Evolutionary conservation across 208 protist genomes (phyloP).

Genomic region (Vickermania spadyakhi): DNA sequence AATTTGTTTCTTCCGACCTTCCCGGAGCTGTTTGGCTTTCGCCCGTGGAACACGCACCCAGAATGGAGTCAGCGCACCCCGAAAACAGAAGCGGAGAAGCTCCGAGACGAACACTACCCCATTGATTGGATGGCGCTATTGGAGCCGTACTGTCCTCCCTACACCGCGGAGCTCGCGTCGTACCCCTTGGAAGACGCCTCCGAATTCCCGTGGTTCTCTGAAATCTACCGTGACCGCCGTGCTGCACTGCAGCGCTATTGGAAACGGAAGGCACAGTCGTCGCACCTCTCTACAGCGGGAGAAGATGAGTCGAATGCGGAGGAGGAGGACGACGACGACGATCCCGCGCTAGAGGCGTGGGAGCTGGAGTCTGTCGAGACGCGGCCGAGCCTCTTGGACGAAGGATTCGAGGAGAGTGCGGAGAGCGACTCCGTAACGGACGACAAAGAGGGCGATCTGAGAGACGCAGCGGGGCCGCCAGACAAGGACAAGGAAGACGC

Average conservation of each 20-base stretch:
- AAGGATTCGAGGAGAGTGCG: too few relatives aligned
- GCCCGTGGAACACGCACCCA: constrained; percentile 25
- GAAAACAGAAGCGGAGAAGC: constrained; percentile 3
- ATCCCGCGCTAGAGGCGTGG: neutral
- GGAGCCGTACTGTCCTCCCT: constrained; percentile 78
- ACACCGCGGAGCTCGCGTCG: constrained; percentile 26
- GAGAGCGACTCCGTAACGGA: too few relatives aligned
- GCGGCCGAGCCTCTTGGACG: neutral
- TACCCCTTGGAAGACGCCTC: constrained; percentile 20
- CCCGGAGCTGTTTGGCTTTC: constrained; percentile 61
- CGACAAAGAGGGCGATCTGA: too few relatives aligned
- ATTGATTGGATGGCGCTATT: constrained; percentile 75
- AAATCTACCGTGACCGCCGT: constrained; percentile 12
- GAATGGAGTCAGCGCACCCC: neutral
- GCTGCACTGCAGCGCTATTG: constrained; percentile 12
- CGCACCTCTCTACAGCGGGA: too few relatives aligned
- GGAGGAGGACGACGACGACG: neutral
- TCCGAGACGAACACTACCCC: constrained; percentile 40
- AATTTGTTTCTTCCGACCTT: constrained; percentile 53
- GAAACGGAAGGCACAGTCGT: too few relatives aligned
- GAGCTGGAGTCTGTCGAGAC: neutral
- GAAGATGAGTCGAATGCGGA: neutral
- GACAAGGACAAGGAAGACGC: too few relatives aligned
- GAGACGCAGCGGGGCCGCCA: too few relatives aligned
- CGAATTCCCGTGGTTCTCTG: constrained; percentile 22